Evolutionary conservation across 257 asterid genomes (phyloP), one percentile per base, ranked within the genome.

Genomic region (Galeopsis tetrahit): DNA sequence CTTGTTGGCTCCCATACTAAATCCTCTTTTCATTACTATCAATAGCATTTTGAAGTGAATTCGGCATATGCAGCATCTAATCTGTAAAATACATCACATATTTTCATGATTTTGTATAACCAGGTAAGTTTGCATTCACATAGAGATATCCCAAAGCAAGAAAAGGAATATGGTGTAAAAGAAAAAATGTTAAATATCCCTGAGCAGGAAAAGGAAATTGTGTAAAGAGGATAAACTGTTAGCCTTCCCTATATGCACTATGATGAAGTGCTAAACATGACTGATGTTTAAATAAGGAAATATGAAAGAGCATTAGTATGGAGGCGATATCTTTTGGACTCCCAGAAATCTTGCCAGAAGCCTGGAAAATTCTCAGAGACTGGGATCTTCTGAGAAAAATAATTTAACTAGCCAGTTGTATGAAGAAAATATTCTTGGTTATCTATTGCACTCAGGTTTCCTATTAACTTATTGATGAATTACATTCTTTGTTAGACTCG

Each of bases 1-100:
- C 65, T 58, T 55, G 62, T 72, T 49, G 49, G 33, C 64, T 69
- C 52, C 63, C 49, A 21, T 35, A 14, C 33, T 5, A 56, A 51
- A 72, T 73, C 43, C 66, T 61, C 68, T 71, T 52, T 38, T 64
- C 53, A 52, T 38, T 59, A 63, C 11, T 49, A 44, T 48, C 57
- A 9, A 17, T 38, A 39, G 36, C 10, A 39, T 55, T 66, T 43
- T 36, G 38, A 42, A 3, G 69, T 73, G 75, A 74, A 60, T 51
- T 51, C 68, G 7, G 56, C 59, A 31, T 58, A 51, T 74, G 48
- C 69, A 42, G 39, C 62, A 56, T 52, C 58, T 57, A 56, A 72
- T 52, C 71, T 48, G 10, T 60, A 40, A 70, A 52, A 39, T 53
- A 48, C 38, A 68, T 44, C 57, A 46, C 43, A 46, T 21, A 44